phyloP scores from a whole-genome alignment of 176 grass and related monocot genomes.

The Zea mays region DNA sequence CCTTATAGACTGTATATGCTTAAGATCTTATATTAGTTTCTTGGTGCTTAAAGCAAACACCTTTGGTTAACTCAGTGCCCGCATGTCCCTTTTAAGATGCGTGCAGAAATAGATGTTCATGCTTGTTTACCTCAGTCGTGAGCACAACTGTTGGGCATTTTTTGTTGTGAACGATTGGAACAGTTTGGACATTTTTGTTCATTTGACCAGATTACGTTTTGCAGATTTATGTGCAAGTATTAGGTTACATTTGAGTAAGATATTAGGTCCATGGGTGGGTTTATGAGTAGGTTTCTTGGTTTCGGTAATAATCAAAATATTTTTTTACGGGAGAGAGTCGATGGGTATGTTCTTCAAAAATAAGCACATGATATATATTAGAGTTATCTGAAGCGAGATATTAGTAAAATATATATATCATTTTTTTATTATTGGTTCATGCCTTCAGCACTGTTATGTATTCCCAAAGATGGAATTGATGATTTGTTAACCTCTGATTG shows the following conservation, averaged over 20 bases:
- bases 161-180: neutral
- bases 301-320: neutral
- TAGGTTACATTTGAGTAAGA: neutral
- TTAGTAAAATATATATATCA: too few species aligned
- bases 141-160: too few species aligned
- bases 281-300: too few species aligned
- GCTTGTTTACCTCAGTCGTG: too few species aligned
- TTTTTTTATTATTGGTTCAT: conserved; percentile 11
- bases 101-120: too few species aligned
- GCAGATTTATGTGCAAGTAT: neutral
- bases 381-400: neutral
- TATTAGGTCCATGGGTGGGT: neutral
- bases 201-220: neutral
- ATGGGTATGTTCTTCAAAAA: neutral
- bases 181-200: neutral
- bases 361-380: neutral
- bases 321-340: neutral
- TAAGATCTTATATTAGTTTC: too few species aligned
- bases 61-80: too few species aligned
- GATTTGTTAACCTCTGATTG: too few species aligned
- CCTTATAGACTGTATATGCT: too few species aligned
- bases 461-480: too few species aligned
- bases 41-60: too few species aligned
- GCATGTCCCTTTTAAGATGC: too few species aligned
- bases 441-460: neutral